Evolutionary conservation across 306 rosid species (phyloP), one percentile per base, ranked within the genome.

Genomic region (Dalbergia oliveri): DNA sequence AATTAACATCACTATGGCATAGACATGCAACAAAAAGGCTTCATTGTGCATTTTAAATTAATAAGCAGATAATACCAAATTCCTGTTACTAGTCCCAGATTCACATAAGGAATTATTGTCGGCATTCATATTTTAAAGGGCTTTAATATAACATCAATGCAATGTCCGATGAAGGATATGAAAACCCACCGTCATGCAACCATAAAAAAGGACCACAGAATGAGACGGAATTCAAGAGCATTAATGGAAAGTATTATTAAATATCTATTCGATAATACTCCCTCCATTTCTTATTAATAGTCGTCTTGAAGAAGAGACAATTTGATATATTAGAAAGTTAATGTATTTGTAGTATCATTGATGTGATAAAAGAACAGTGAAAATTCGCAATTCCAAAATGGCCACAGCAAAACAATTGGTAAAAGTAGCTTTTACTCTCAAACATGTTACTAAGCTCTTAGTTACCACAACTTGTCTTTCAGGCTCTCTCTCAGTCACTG

Each of bases 31-130:
- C 66, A 60, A 31, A 60, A 60, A 31, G n/a, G 16, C 16, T 26
- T 60, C 66, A 12, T 9, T 11, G 34, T 58, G 41, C 41, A 60
- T 60, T 60, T 4, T 60, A 10, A 59, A 21, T 59, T 56, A 8
- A 56, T 16, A n/a, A 16, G 61, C 61, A 56, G 23, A 56, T 56
- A 56, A 56, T 56, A 3, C 61, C 61, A 56, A 59, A 59, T 19
- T 23, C 64, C 64, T 59, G 9, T 59, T 59, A 23, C 11, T 59
- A 59, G 64, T 21, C n/a, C n/a, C 64, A 21, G 64, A 59, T 59
- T 21, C 64, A 59, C 23, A 49, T 49, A 59, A 59, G 4, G 15
- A 2, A 19, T 4, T 59, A 59, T 9, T 59, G 34, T 59, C 35
- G 11, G 64, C 64, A 59, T 21, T 59, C 64, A 59, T 19, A 59